Evolutionary conservation across 2,329 filamentous ascomycete species (phyloP), one percentile per base, ranked within the genome.

Genomic region (Graphiopsis chlorocephala): DNA sequence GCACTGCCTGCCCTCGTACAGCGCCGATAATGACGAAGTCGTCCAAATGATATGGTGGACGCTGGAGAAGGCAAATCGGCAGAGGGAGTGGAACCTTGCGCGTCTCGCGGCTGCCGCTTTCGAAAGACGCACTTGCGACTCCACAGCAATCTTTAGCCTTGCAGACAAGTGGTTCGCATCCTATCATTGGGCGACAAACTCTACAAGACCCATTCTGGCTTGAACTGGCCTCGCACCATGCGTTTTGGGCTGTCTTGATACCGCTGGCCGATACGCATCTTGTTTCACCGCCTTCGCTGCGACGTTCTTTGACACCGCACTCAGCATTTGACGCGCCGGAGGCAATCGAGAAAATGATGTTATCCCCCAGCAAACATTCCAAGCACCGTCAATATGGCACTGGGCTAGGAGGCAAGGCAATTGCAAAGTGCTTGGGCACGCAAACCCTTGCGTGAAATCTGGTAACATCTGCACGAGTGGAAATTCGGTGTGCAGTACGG

Each of bases 61-160:
- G 15, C 6, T 61, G 20, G 6, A 35, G 20, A 53, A 42, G 59
- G 47, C 45, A 52, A 45, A 38, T 42, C 29, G 59, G 5, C 23
- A 29, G 12, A 52, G 7, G 23, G 14, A 53, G 29, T 25, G 25
- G 23, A 60, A 60, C 38, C 29, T 33, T 23, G 59, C 45, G 59
- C 47, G 59, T 23, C 29, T 52, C 29, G 59, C 59, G 59, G 56
- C 35, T 59, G 56, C 38, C n/a, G 38, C n/a, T 45, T 45, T 29
- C 15, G n/a, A 53, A 38, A 38, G 31, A 20, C 53, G 10, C 53
- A 56, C 26, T 53, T 31, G 26, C 50, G 53, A 56, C 53, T 56
- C 53, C 53, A 56, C 53, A 56, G 31, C 53, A 15, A 33, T 56
- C 53, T 56, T 38, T 56, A 56, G 53, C 20, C 53, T 38, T 38